These are phyloP conservation scores for Eragrostis curvula DNA, from an alignment of 176 grass and related monocot genomes.

Conservation along the genomic window DNA sequence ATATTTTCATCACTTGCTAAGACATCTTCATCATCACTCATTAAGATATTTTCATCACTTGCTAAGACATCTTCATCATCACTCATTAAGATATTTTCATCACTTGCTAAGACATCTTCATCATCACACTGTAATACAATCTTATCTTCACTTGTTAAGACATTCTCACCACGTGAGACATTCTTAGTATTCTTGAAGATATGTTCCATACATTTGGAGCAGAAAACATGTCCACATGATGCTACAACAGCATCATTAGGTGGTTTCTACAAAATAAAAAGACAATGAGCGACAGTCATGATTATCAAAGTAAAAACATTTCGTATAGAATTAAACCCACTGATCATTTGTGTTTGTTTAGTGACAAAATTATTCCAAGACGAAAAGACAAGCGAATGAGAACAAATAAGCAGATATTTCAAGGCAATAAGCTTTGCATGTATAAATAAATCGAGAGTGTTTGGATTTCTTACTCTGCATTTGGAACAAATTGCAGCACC, in stretches of 20 bases:
- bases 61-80: too few species aligned
- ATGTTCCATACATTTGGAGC: conserved; percentile 72
- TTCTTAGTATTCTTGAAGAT: too few species aligned
- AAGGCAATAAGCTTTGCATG: neutral
- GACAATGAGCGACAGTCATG: neutral
- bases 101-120: conserved; percentile 38
- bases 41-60: too few species aligned
- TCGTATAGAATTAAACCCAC: conserved; percentile 16
- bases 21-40: too few species aligned
- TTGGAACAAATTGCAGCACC: conserved; percentile 65
- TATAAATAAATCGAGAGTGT: neutral
- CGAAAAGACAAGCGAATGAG: neutral
- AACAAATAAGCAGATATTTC: neutral
- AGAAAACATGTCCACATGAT: conserved; percentile 90
- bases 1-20: too few species aligned
- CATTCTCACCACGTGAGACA: conserved; percentile 50
- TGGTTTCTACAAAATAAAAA: conserved; percentile 63
- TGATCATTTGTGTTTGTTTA: neutral
- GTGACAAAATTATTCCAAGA: neutral
- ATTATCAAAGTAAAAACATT: neutral
- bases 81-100: conserved; percentile 39
- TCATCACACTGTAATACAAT: too few species aligned
- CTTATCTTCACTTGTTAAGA: neutral
- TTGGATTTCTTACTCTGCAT: conserved; percentile 72
- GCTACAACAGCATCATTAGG: conserved; percentile 82